Conservation (phyloP, 495 filamentous ascomycete species). For the Penicillium canariense region DNA sequence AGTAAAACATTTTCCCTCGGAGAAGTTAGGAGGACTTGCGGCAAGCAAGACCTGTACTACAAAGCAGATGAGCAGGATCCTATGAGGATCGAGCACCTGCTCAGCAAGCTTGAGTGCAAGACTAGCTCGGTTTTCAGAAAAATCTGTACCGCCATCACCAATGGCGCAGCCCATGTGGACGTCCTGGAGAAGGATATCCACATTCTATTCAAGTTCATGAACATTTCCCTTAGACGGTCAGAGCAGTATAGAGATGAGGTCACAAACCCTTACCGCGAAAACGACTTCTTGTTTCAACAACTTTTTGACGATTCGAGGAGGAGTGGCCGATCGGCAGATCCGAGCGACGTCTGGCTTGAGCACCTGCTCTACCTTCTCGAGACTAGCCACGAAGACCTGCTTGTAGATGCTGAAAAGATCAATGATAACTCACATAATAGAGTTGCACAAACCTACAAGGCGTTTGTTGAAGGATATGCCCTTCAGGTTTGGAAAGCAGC, state of each 20-base stretch:
- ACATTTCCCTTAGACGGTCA: background rate
- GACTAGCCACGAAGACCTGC: background rate
- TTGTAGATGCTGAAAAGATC: background rate
- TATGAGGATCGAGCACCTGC: background rate
- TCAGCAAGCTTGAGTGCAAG: background rate
- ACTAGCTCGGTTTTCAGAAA: background rate
- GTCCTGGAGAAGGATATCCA: background rate
- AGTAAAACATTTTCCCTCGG: background rate
- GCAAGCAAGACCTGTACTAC: background rate
- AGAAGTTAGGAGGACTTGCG: background rate
- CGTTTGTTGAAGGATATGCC: background rate
- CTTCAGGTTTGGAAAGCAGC: background rate
- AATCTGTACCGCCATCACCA: background rate
- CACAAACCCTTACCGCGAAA: background rate
- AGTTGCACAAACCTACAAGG: background rate
- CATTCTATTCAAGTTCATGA: background rate
- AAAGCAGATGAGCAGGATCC: background rate
- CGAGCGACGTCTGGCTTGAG: background rate
- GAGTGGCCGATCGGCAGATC: background rate
- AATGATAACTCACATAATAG: background rate
- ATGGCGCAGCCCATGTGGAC: background rate
- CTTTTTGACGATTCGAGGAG: background rate
- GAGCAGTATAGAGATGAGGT: background rate
- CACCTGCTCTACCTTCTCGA: background rate
- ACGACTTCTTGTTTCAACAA: background rate